Evolutionary conservation across 2,329 filamentous ascomycete genomes (phyloP).

Genomic region (Paraphoma sp.): DNA sequence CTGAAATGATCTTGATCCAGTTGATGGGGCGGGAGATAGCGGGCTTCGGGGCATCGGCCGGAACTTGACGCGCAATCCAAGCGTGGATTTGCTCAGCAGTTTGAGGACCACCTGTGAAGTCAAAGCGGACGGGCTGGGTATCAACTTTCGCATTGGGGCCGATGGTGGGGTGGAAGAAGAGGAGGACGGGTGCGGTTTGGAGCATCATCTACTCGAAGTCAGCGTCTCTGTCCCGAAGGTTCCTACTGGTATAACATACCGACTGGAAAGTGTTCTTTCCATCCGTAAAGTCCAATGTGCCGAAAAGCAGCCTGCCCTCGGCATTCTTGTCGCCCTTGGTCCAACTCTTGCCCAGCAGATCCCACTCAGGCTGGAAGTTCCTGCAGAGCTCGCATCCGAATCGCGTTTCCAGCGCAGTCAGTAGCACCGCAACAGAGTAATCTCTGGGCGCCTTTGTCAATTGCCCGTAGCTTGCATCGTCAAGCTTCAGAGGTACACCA

Average conservation of each 20-base stretch:
- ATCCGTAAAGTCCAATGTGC: slow-evolving; percentile 84
- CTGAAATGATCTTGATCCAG: slow-evolving; percentile 75
- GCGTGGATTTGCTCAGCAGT: slow-evolving; percentile 77
- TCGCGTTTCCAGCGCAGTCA: slow-evolving; percentile 84
- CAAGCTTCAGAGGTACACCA: slow-evolving; percentile 73
- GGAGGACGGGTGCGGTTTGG: slow-evolving; percentile 89
- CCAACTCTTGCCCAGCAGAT: slow-evolving; percentile 86
- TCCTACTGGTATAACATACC: slow-evolving; percentile 58
- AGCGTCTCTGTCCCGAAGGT: slow-evolving; percentile 5
- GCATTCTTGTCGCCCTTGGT: slow-evolving; percentile 78
- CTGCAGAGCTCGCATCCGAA: slow-evolving; percentile 87
- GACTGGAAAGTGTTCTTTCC: slow-evolving; percentile 86
- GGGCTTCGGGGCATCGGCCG: slow-evolving; percentile 72
- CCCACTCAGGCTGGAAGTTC: slow-evolving; percentile 95
- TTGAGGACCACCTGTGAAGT: slow-evolving; percentile 79
- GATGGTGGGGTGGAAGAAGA: slow-evolving; percentile 84
- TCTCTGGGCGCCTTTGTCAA: slow-evolving; percentile 81
- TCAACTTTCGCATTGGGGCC: slow-evolving; percentile 79
- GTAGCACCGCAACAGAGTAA: slow-evolving; percentile 79
- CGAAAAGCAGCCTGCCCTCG: slow-evolving; percentile 77
- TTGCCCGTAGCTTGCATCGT: slow-evolving; percentile 76
- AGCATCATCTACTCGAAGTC: slow-evolving; percentile 77
- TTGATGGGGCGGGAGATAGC: slow-evolving; percentile 84
- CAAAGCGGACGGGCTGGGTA: slow-evolving; percentile 75
- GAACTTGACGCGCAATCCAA: slow-evolving; percentile 81